phyloP scores from a whole-genome alignment of 2,329 filamentous ascomycete genomes.

The Fusarium musae region DNA sequence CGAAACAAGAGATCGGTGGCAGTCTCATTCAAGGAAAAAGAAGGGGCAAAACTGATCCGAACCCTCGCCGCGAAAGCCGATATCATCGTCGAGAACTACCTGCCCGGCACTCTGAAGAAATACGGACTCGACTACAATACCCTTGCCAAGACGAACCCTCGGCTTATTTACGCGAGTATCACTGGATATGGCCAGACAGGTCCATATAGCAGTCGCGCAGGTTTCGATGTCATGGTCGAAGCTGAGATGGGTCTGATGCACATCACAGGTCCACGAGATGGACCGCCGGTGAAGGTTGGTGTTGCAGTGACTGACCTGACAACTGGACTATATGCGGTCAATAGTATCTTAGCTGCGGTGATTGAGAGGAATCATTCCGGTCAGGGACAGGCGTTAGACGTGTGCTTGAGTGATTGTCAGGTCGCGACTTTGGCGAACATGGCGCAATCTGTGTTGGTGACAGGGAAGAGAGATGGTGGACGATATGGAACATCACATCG shows the following conservation, averaged over 20 bases:
- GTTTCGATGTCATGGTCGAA: constrained; percentile 99
- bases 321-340: constrained; percentile 91
- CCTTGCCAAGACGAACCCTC: constrained; percentile 80
- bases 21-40: constrained; percentile 87
- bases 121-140: constrained; percentile 91
- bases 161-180: constrained; percentile 91
- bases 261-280: constrained; percentile 87
- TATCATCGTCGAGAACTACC: constrained; percentile 94
- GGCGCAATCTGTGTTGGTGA: constrained; percentile 88
- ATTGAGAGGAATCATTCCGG: constrained; percentile 77
- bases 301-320: constrained; percentile 96
- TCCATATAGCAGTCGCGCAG: constrained; percentile 84
- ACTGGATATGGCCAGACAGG: constrained; percentile 96
- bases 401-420: constrained; percentile 90
- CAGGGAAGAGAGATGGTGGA: constrained; percentile 83
- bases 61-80: constrained; percentile 84
- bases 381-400: constrained; percentile 89
- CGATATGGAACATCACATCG: constrained; percentile 96
- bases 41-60: constrained; percentile 86
- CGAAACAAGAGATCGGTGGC: constrained; percentile 95
- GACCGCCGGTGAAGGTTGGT: constrained; percentile 93
- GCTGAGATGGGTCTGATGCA: constrained; percentile 98
- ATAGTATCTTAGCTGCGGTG: constrained; percentile 91
- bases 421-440: constrained; percentile 95
- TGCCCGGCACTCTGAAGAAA: constrained; percentile 89